A percentile compares a stretch with the other conserved stretches of the same genome.
These are phyloP conservation scores for Rhinocladiella similis DNA, from an alignment of 2,329 filamentous ascomycete species.

Conservation along the genomic window DNA sequence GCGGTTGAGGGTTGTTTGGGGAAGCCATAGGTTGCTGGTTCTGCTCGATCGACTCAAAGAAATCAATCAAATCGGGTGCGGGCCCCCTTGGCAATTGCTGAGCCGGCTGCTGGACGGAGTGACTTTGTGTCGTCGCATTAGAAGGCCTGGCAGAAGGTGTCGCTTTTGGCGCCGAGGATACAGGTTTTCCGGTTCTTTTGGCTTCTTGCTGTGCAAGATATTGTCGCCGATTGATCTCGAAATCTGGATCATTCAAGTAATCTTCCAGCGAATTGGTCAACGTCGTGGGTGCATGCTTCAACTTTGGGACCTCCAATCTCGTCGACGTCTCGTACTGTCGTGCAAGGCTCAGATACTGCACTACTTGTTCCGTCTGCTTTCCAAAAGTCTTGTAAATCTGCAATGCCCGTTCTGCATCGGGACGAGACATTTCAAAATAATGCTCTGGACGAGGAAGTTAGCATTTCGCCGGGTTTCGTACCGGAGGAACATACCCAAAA, in stretches of 20 bases:
- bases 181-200: slow-evolving; percentile 45
- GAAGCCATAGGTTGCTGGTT: slow-evolving; percentile 72
- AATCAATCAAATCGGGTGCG: slow-evolving; percentile 79
- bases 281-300: slow-evolving; percentile 95
- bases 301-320: slow-evolving; percentile 87
- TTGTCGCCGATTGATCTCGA: slow-evolving; percentile 88
- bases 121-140: slow-evolving; percentile 27
- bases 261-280: slow-evolving; percentile 87
- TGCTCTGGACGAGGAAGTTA: slow-evolving; percentile 60
- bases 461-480: slow-evolving; percentile 21
- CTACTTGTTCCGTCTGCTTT: slow-evolving; percentile 87
- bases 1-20: slow-evolving; percentile 40
- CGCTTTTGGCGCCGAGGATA: slow-evolving; percentile 21
- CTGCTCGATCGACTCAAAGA: slow-evolving; percentile 90
- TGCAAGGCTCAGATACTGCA: slow-evolving; percentile 83
- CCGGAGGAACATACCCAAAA: slow-evolving; percentile 66
- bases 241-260: slow-evolving; percentile 91
- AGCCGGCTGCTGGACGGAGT: slow-evolving; percentile 28
- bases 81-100: slow-evolving; percentile 39
- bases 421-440: slow-evolving; percentile 97
- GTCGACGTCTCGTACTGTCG: slow-evolving; percentile 91
- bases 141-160: slow-evolving; percentile 35
- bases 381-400: slow-evolving; percentile 91
- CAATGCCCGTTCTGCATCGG: slow-evolving; percentile 89
- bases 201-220: slow-evolving; percentile 84